Evolutionary conservation across 768 basidiomycete species (phyloP).

Genomic region (Agaricus sinodeliciosus): DNA sequence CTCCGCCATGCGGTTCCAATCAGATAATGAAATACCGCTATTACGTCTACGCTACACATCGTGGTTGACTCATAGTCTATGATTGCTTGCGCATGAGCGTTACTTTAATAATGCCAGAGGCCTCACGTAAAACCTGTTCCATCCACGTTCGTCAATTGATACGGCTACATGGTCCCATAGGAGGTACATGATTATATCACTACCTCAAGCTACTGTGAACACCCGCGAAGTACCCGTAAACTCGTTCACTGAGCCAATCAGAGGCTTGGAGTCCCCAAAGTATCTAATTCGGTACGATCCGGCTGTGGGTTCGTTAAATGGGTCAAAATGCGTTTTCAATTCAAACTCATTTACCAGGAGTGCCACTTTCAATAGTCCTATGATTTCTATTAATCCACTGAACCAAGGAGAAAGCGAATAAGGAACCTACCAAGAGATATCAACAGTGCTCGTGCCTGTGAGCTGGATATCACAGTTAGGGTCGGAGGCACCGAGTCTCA

Average conservation of each 20-base stretch:
- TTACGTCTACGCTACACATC: too few relatives aligned
- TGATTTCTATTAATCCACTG: constrained; percentile 10
- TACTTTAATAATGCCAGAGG: background rate
- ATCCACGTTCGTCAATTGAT: too few relatives aligned
- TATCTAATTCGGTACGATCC: constrained; percentile 69
- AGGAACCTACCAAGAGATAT: constrained; percentile 52
- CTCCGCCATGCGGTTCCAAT: too few relatives aligned
- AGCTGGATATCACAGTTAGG: constrained; percentile 26
- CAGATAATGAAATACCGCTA: too few relatives aligned
- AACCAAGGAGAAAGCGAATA: background rate
- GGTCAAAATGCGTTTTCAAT: constrained; percentile 3
- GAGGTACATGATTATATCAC: background rate
- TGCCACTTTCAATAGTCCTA: constrained; percentile 60
- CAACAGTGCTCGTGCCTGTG: constrained; percentile 57
- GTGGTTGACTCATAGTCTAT: too few relatives aligned
- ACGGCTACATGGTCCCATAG: too few relatives aligned
- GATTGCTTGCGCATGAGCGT: background rate
- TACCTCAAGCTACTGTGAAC: constrained; percentile 46
- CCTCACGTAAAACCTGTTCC: background rate
- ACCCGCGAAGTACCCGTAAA: constrained; percentile 58
- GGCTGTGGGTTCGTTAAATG: constrained; percentile 26
- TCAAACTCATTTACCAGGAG: constrained; percentile 36
- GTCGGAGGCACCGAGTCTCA: background rate
- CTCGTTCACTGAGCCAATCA: constrained; percentile 53
- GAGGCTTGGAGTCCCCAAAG: constrained; percentile 70